Conservation (phyloP, 116 monocot genomes). For the Papilionanthe hybrid region DNA sequence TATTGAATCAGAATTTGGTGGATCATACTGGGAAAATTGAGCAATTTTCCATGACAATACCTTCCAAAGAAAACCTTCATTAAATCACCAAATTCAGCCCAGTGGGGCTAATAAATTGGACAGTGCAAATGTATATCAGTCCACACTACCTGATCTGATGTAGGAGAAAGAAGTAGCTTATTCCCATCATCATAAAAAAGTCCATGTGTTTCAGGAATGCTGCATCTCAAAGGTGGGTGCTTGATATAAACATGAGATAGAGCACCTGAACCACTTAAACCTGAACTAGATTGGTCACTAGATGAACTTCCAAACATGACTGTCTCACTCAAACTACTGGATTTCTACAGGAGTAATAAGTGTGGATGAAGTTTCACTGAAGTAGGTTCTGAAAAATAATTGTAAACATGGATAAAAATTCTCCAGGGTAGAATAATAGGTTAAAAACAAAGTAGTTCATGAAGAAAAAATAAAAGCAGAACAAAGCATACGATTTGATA, state of each 20-base stretch:
- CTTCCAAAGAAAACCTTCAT: slow-evolving; percentile 32
- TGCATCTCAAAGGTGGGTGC: slow-evolving; percentile 84
- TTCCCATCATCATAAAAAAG: slow-evolving; percentile 92
- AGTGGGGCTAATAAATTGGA: background rate
- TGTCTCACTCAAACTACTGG: background rate
- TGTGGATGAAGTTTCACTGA: background rate
- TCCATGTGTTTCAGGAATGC: slow-evolving; percentile 85
- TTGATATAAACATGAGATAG: slow-evolving; percentile 92
- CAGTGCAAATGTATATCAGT: background rate
- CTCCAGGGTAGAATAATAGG: background rate
- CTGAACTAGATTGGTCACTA: slow-evolving; percentile 26
- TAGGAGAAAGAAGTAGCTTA: slow-evolving; percentile 86
- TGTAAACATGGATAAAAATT: background rate
- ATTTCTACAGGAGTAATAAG: background rate
- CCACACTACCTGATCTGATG: slow-evolving; percentile 77
- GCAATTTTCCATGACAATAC: slow-evolving; percentile 89
- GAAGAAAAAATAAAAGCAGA: background rate
- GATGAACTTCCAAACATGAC: slow-evolving; percentile 31
- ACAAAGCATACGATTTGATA: background rate
- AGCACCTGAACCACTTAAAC: slow-evolving; percentile 55
- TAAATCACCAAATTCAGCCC: slow-evolving; percentile 10
- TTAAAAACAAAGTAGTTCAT: background rate
- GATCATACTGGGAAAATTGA: slow-evolving; percentile 36
- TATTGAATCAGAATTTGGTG: slow-evolving; percentile 81
- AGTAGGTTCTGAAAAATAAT: background rate